Evolutionary conservation across 1,284 basidiomycete genomes (phyloP).

Genomic region (Sporisorium iseilematis-ciliati): DNA sequence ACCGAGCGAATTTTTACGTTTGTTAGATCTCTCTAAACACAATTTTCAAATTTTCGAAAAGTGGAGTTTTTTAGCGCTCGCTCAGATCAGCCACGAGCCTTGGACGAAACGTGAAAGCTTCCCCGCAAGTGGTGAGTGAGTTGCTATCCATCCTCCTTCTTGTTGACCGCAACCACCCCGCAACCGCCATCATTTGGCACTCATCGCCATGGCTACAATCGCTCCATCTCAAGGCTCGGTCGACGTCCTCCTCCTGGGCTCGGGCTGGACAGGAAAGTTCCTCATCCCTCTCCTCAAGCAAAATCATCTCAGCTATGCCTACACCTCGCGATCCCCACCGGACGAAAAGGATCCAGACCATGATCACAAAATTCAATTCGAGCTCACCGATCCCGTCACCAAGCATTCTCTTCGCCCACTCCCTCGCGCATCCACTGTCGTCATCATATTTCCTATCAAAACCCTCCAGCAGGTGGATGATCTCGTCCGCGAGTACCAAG

Average conservation of each 20-base stretch:
- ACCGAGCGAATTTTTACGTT: background rate
- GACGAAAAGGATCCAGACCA: conserved; percentile 62
- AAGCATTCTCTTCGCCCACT: conserved; percentile 71
- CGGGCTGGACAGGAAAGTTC: conserved; percentile 79
- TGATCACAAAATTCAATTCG: conserved; percentile 65
- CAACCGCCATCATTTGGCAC: too few species aligned
- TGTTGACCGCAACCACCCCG: background rate
- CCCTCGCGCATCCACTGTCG: conserved; percentile 75
- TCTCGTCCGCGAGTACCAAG: conserved; percentile 51
- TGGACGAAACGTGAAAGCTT: background rate
- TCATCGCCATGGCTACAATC: background rate
- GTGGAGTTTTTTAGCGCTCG: conserved; percentile 5
- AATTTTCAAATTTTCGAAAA: background rate
- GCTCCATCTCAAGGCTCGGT: conserved; percentile 59
- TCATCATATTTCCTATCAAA: conserved; percentile 75
- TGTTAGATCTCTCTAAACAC: background rate
- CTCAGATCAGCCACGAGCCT: conserved; percentile 5
- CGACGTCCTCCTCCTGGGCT: conserved; percentile 77
- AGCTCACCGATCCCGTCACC: conserved; percentile 66
- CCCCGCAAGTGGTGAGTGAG: too few species aligned
- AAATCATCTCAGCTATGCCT: conserved; percentile 66
- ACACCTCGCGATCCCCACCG: conserved; percentile 74
- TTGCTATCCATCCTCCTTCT: background rate
- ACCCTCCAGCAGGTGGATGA: conserved; percentile 38
- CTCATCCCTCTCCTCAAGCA: conserved; percentile 74